phyloP scores from a whole-genome alignment of 2,329 filamentous ascomycete species.

The Penicillium sp. region DNA sequence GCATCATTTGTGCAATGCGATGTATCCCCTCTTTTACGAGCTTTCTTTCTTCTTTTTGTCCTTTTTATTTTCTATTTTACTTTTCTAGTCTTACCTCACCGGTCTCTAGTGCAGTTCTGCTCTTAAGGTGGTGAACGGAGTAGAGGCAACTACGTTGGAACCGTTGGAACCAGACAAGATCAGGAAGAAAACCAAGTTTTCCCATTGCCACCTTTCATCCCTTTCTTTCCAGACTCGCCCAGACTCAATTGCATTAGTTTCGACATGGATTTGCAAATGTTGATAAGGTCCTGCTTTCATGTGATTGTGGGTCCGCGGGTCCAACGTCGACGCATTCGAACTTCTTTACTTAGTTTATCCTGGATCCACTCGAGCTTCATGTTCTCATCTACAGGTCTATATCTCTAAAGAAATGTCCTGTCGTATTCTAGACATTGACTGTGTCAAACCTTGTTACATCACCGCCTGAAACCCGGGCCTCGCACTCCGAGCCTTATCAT shows the following conservation, averaged over 20 bases:
- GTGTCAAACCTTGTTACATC: constrained; percentile 2
- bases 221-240: background rate
- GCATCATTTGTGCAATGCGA: constrained; percentile 16
- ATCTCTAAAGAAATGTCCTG: background rate
- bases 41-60: no score
- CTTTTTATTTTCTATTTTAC: background rate
- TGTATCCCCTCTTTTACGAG: background rate
- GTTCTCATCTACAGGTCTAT: background rate
- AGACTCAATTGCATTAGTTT: constrained; percentile 4
- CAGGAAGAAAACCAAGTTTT: background rate
- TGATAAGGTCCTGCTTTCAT: constrained; percentile 23
- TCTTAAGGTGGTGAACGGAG: no score
- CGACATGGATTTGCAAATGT: background rate
- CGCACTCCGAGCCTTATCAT: constrained; percentile 9
- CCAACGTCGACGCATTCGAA: constrained; percentile 18
- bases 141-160: background rate
- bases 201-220: constrained; percentile 3
- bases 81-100: constrained; percentile 3
- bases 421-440: background rate
- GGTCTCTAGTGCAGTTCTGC: no score
- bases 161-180: background rate
- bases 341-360: background rate
- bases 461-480: background rate
- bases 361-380: background rate
- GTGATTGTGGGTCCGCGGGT: constrained; percentile 37